Conservation (phyloP, 2,329 filamentous ascomycete species). For the Dactylella cylindrospora region DNA sequence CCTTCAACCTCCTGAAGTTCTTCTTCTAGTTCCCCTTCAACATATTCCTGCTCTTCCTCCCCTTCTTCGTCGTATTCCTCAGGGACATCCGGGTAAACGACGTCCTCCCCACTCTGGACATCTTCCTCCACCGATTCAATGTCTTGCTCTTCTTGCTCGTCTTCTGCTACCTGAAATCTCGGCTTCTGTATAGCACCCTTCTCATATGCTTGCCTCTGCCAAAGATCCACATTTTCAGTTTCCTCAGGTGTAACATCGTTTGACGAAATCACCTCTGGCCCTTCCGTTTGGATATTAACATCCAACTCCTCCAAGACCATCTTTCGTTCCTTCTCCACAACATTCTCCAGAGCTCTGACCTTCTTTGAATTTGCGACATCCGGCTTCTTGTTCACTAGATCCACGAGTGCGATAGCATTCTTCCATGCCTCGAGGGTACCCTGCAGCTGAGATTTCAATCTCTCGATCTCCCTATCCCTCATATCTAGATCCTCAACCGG, state of each 20-base stretch:
- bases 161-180: background rate
- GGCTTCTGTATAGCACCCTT: conserved; percentile 22
- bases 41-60: conserved; percentile 1
- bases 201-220: conserved; percentile 51
- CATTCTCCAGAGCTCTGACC: conserved; percentile 53
- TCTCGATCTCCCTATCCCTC: conserved; percentile 86
- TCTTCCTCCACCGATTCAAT: conserved; percentile 51
- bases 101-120: conserved; percentile 5
- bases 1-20: background rate
- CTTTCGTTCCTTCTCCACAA: conserved; percentile 63
- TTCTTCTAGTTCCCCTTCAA: background rate
- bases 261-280: conserved; percentile 2
- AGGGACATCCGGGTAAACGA: background rate
- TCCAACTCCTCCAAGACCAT: conserved; percentile 64
- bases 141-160: background rate
- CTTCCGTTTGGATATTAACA: conserved; percentile 43
- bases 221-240: conserved; percentile 59
- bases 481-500: conserved; percentile 89
- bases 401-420: conserved; percentile 86
- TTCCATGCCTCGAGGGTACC: conserved; percentile 90
- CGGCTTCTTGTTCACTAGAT: conserved; percentile 86
- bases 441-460: conserved; percentile 82
- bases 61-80: conserved; percentile 14
- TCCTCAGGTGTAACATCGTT: conserved; percentile 58
- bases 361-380: conserved; percentile 69